Percentiles rank a stretch among this genome's conserved stretches.
Conservation (phyloP, 495 filamentous ascomycete species). For the Trypethelium eluteriae region DNA sequence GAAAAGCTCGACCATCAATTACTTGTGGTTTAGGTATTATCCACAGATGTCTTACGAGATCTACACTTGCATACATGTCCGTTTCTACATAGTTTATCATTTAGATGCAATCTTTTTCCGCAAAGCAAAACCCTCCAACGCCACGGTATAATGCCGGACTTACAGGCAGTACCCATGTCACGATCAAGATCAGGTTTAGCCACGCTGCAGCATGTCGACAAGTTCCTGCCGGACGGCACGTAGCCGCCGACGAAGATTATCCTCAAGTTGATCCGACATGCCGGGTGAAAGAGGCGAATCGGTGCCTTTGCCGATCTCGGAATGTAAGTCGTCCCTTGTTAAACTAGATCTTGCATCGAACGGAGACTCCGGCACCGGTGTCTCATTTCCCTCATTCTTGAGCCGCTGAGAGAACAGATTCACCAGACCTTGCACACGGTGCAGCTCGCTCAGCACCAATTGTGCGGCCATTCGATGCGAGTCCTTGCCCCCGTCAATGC, state of each 20-base stretch:
- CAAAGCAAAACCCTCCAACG: too few species aligned
- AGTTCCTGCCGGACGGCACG: not conserved
- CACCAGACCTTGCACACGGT: constrained; percentile 34
- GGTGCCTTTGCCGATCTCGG: not conserved
- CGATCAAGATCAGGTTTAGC: not conserved
- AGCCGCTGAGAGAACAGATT: not conserved
- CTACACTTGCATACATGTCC: too few species aligned
- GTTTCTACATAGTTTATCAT: too few species aligned
- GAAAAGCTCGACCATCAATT: too few species aligned
- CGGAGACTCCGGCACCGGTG: not conserved
- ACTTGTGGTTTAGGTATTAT: too few species aligned
- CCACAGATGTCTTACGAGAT: too few species aligned
- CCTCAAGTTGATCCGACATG: not conserved
- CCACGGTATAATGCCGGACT: too few species aligned
- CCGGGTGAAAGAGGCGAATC: not conserved
- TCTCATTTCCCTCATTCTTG: not conserved
- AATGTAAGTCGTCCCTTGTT: not conserved
- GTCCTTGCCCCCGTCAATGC: constrained; percentile 25
- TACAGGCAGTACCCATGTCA: too few species aligned
- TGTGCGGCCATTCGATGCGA: constrained; percentile 32
- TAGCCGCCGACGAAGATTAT: not conserved
- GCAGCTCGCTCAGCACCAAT: constrained; percentile 37
- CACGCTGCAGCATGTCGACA: not conserved
- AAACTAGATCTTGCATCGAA: not conserved
- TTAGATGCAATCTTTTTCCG: too few species aligned